phyloP scores from a whole-genome alignment of 257 asterid genomes.

The Dorcoceras hygrometricum region DNA sequence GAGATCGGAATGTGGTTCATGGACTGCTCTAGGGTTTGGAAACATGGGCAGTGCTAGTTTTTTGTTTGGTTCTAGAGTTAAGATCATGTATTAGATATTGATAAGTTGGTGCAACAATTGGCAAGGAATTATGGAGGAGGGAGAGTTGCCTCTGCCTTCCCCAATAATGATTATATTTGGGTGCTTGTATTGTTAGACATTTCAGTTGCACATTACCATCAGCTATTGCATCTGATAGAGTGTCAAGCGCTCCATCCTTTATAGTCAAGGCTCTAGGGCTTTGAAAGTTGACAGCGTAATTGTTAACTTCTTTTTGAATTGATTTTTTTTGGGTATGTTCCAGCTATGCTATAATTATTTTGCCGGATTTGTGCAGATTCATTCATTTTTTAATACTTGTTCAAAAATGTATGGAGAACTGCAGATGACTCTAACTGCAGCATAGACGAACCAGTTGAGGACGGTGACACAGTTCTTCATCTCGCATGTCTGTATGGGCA shows the following conservation, averaged over 20 bases:
- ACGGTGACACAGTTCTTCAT: conserved; percentile 95
- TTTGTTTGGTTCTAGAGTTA: no score
- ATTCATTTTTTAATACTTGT: conserved; percentile 16
- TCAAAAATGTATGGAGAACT: conserved; percentile 15
- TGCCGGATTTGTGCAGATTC: conserved; percentile 1
- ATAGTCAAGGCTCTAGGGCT: neutral
- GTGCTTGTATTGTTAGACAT: neutral
- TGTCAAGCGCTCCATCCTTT: no score
- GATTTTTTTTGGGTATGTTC: neutral
- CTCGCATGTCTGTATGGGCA: conserved; percentile 87
- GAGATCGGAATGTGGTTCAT: no score
- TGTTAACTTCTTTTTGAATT: neutral
- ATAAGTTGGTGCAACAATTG: no score
- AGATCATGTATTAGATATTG: no score
- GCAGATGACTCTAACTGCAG: conserved; percentile 64
- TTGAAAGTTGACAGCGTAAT: neutral
- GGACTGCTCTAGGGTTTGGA: no score
- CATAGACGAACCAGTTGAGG: conserved; percentile 82
- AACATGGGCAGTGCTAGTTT: no score
- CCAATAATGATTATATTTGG: neutral
- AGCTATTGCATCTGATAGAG: no score
- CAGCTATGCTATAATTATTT: neutral
- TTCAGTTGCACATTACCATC: neutral
- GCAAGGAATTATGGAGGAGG: no score
- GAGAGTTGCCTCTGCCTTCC: no score